Evolutionary conservation across 495 filamentous ascomycete genomes (phyloP).

Genomic region (Hypomontagnella monticulosa): DNA sequence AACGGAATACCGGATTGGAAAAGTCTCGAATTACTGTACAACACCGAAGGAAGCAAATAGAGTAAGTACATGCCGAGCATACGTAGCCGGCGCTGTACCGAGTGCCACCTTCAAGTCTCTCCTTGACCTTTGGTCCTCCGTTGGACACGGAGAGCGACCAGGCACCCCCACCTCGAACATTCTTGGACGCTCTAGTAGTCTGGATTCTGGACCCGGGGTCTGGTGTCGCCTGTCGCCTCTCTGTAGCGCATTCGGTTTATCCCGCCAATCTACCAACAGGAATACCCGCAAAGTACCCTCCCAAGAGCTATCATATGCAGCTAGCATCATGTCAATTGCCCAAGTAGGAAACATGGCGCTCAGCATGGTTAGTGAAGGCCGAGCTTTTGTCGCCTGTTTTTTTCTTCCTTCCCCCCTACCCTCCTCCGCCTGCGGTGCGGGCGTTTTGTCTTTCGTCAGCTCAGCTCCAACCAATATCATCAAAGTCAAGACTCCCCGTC

Average conservation of each 20-base stretch:
- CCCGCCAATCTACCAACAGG: conserved; percentile 10
- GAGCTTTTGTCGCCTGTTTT: conserved; percentile 15
- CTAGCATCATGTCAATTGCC: conserved; percentile 32
- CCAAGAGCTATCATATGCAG: conserved; percentile 17
- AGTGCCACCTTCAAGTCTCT: conserved; percentile 20
- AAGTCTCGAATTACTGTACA: conserved; percentile 18
- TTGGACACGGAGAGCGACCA: conserved; percentile 2
- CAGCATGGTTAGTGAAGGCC: conserved; percentile 32
- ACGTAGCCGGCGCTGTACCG: conserved; percentile 30
- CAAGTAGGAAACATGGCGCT: conserved; percentile 33
- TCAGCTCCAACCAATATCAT: conserved; percentile 41
- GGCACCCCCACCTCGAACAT: conserved; percentile 30
- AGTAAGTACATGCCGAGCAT: conserved; percentile 33
- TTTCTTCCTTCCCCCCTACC: conserved; percentile 9
- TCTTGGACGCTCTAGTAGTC: conserved; percentile 21
- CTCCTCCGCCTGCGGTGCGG: conserved; percentile 33
- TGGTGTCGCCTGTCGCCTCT: conserved; percentile 21
- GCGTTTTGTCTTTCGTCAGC: conserved; percentile 45
- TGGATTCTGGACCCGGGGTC: conserved; percentile 8
- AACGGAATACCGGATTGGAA: conserved; percentile 26
- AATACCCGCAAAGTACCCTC: neutral
- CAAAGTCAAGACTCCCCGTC: conserved; percentile 33
- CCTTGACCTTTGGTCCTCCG: conserved; percentile 1
- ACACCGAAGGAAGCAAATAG: conserved; percentile 23
- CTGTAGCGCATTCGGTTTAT: neutral